Base-by-base conservation (phyloP, 352 stramenopile species). In the Thraustochytrium striatum region DNA sequence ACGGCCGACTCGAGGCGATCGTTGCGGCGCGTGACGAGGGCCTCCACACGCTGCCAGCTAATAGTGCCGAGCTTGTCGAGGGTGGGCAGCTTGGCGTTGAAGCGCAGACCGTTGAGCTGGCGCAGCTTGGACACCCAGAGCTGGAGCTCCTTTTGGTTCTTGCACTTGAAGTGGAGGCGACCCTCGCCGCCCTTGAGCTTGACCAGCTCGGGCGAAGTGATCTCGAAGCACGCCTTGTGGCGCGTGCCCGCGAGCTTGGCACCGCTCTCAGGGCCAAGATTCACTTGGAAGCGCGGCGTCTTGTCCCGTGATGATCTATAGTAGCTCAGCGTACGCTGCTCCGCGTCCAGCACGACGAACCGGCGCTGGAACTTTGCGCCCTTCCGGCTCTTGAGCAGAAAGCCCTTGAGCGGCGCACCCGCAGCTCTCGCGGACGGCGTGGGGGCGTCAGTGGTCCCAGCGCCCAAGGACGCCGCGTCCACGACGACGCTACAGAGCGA, bases 121-220 rank as follows among this genome's bases (percentile, higher is more conserved):
- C 89, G 87, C 39, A 97, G 65, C 39, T 92, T 86, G 0, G 89
- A 88, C 11, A 97, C 84, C 92, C 92, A 97, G 47, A 85, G 85
- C 75, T 97, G 91, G 30, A 94, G 89, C 72, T 96, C 89, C 43
- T 94, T 78, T 47, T 96, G 91, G 41, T 81, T 90, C 36, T 90
- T 86, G 0, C 90, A 88, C 0, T 90, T 87, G 57, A 96, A 96
- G 72, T 93, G 93, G 8, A 96, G 79, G 2, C 90, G 86, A 0
- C 91, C 91, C 85, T 95, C 91, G 81, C 96, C 96, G 44, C 85
- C 85, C 2, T 84, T 81, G 43, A 89, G 87, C 32, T 84, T 59
- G 2, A 96, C 83, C 16, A 96, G 85, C 79, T 92, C 84, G 5
- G 90, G 89, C n/a, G 90, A 95, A 82, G 95, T 90, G 41, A 96